These are phyloP conservation scores for Apiotrichum akiyoshidainum DNA, from an alignment of 1,284 basidiomycete species.

Conservation along the genomic window DNA sequence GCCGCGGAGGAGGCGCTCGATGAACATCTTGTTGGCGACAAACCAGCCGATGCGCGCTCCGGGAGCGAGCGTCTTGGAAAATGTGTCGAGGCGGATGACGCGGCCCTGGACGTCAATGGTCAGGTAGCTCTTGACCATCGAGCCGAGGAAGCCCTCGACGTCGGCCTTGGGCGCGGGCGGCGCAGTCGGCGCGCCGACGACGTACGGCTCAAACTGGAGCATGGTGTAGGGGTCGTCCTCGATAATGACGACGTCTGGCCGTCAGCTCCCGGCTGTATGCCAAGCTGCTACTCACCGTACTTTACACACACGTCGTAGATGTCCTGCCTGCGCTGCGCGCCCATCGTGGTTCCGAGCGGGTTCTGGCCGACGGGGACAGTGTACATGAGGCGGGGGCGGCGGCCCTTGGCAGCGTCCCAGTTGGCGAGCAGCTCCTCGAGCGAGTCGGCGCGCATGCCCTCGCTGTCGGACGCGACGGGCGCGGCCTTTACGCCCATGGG, in stretches of 20 bases:
- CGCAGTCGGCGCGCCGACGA: not conserved
- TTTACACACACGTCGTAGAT: slow-evolving; percentile 74
- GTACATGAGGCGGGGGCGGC: slow-evolving; percentile 66
- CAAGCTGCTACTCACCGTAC: slow-evolving; percentile 48
- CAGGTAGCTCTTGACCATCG: slow-evolving; percentile 62
- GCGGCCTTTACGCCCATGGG: slow-evolving; percentile 25
- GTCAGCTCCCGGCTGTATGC: not conserved
- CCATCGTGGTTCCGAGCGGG: slow-evolving; percentile 68
- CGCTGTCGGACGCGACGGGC: slow-evolving; percentile 62
- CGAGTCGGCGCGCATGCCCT: slow-evolving; percentile 63
- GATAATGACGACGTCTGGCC: slow-evolving; percentile 61
- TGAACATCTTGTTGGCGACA: slow-evolving; percentile 53
- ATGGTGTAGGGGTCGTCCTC: slow-evolving; percentile 79
- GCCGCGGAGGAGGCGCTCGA: slow-evolving; percentile 65
- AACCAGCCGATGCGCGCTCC: slow-evolving; percentile 72
- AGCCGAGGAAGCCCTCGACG: slow-evolving; percentile 28
- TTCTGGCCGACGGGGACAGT: slow-evolving; percentile 56
- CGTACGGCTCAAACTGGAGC: slow-evolving; percentile 48
- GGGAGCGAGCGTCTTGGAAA: slow-evolving; percentile 60
- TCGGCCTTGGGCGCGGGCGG: slow-evolving; percentile 16
- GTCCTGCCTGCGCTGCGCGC: slow-evolving; percentile 61
- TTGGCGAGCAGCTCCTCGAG: slow-evolving; percentile 60
- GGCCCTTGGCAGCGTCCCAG: slow-evolving; percentile 61
- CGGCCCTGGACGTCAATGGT: slow-evolving; percentile 50
- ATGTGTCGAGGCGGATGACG: slow-evolving; percentile 42